phyloP scores from a whole-genome alignment of 2,329 filamentous ascomycete genomes.

The Epichloe typhina region DNA sequence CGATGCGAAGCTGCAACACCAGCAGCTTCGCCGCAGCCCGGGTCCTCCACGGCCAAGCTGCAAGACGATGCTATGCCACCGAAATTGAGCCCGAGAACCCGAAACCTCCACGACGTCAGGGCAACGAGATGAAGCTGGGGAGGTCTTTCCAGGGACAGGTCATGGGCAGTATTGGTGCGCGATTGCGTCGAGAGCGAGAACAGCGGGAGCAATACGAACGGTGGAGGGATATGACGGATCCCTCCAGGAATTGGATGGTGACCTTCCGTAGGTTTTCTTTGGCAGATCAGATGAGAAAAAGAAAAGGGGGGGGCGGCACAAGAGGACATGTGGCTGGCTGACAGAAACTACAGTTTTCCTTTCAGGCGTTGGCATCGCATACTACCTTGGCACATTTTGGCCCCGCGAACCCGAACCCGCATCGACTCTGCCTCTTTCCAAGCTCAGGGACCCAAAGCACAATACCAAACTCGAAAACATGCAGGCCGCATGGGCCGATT shows the following conservation, averaged over 20 bases:
- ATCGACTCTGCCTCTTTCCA: constrained; percentile 47
- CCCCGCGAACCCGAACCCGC: constrained; percentile 34
- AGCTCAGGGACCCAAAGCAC: constrained; percentile 38
- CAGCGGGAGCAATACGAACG: constrained; percentile 37
- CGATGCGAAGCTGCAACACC: constrained; percentile 9
- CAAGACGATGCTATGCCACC: constrained; percentile 20
- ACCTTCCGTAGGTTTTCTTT: constrained; percentile 35
- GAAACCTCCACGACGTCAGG: constrained; percentile 16
- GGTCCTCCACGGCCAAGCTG: constrained; percentile 9
- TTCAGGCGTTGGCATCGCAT: constrained; percentile 37
- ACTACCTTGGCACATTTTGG: constrained; percentile 45
- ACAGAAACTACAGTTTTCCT: constrained; percentile 32
- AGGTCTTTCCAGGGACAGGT: constrained; percentile 44
- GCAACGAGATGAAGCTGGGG: constrained; percentile 25
- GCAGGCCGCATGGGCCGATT: constrained; percentile 58
- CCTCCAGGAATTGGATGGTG: constrained; percentile 34
- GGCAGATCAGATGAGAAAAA: not conserved
- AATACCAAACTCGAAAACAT: constrained; percentile 49
- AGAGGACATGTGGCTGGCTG: constrained; percentile 1
- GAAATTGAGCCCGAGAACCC: constrained; percentile 23
- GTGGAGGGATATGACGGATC: constrained; percentile 27
- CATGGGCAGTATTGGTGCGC: constrained; percentile 42
- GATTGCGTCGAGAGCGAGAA: constrained; percentile 39
- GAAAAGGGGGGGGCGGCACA: not conserved
- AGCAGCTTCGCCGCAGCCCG: constrained; percentile 10